These are phyloP conservation scores for Lachancea nothofagi DNA, from an alignment of 805 yeast genomes.

Conservation along the genomic window DNA sequence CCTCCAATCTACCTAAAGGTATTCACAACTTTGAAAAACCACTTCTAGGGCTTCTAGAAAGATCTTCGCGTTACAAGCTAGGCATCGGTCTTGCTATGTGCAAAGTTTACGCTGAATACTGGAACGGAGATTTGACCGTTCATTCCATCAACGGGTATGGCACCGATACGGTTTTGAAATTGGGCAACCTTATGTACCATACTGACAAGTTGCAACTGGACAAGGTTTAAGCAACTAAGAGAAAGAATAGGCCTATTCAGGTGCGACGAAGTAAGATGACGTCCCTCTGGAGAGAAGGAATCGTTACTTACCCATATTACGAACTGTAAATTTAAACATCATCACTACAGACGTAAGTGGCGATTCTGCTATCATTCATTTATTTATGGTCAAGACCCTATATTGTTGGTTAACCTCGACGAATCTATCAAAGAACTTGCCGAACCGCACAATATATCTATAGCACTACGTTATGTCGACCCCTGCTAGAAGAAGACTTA, in stretches of 20 bases:
- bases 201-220: slow-evolving; percentile 63
- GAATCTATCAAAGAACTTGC: too few relatives aligned
- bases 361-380: too few relatives aligned
- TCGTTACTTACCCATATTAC: too few relatives aligned
- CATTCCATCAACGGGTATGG: slow-evolving; percentile 88
- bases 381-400: too few relatives aligned
- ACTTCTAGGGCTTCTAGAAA: slow-evolving; percentile 55
- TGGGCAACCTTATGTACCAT: slow-evolving; percentile 71
- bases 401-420: too few relatives aligned
- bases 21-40: slow-evolving; percentile 38
- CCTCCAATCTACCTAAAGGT: slow-evolving; percentile 27
- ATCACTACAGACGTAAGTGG: too few relatives aligned
- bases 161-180: slow-evolving; percentile 74
- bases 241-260: background rate
- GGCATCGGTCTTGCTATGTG: slow-evolving; percentile 93
- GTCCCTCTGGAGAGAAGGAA: too few relatives aligned
- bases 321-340: too few relatives aligned
- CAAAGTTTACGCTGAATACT: slow-evolving; percentile 87
- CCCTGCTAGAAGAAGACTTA: slow-evolving; percentile 96
- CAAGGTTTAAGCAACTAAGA: slow-evolving; percentile 43
- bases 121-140: slow-evolving; percentile 88
- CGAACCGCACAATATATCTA: too few relatives aligned
- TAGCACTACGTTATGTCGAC: too few relatives aligned
- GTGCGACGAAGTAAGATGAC: too few relatives aligned
- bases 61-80: slow-evolving; percentile 69